Conservation (phyloP, 352 stramenopile species). For the Pseudoperonospora humuli region DNA sequence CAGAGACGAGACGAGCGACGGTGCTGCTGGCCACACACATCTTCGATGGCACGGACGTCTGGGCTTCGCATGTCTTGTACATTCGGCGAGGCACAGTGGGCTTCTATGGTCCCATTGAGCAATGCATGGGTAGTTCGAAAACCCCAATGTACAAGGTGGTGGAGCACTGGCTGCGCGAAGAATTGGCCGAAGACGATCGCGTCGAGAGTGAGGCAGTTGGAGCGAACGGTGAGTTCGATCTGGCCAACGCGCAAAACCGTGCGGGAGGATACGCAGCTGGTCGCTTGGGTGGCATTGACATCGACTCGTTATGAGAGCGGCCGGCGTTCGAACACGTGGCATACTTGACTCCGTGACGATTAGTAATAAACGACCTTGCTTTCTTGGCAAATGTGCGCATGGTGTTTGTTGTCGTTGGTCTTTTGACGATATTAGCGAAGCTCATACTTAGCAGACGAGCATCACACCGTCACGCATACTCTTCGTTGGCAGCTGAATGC, state of each 20-base stretch:
- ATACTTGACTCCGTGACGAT: no score
- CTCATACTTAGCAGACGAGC: neutral
- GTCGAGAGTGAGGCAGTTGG: constrained; percentile 49
- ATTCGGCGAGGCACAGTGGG: constrained; percentile 56
- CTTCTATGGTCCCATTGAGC: constrained; percentile 56
- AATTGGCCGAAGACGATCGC: constrained; percentile 78
- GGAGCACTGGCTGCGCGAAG: constrained; percentile 89
- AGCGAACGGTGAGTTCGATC: constrained; percentile 30
- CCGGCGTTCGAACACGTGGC: neutral
- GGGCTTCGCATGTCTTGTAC: constrained; percentile 93
- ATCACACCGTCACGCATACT: no score
- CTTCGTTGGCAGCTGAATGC: no score
- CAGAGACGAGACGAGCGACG: constrained; percentile 45
- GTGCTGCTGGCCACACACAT: constrained; percentile 91
- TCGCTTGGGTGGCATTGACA: constrained; percentile 54
- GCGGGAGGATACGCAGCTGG: constrained; percentile 65
- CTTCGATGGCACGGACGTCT: constrained; percentile 96
- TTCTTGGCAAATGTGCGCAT: neutral
- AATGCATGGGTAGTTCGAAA: constrained; percentile 66
- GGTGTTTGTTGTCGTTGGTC: neutral
- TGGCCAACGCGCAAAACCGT: constrained; percentile 69
- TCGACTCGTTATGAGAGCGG: constrained; percentile 16
- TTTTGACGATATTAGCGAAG: neutral
- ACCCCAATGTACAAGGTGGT: constrained; percentile 88
- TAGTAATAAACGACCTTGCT: neutral